phyloP scores from a whole-genome alignment of 2,329 filamentous ascomycete species.

The Colletotrichum sp. region DNA sequence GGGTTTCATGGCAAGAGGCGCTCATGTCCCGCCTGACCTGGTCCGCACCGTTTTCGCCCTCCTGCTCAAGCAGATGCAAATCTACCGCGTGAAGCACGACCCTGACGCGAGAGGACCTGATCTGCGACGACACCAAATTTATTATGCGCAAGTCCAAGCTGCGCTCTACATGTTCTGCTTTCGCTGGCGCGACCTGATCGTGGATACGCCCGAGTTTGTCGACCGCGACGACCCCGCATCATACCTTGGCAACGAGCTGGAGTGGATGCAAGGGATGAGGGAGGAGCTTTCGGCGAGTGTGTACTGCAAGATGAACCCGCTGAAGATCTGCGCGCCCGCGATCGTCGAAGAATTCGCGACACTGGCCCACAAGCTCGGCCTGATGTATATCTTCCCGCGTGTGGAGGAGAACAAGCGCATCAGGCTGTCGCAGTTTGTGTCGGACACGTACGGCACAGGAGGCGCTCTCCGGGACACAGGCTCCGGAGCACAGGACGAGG shows the following conservation, averaged over 20 bases:
- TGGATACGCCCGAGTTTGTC: conserved; percentile 62
- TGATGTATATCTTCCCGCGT: conserved; percentile 88
- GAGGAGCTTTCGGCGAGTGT: conserved; percentile 79
- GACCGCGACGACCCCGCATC: conserved; percentile 67
- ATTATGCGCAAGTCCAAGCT: conserved; percentile 89
- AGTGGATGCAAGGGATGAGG: conserved; percentile 78
- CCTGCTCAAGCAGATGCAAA: conserved; percentile 78
- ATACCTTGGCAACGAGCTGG: conserved; percentile 73
- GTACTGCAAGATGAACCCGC: conserved; percentile 87
- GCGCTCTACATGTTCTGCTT: conserved; percentile 97
- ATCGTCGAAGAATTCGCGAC: conserved; percentile 94
- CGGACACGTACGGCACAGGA: conserved; percentile 59
- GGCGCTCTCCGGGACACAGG: conserved; percentile 60
- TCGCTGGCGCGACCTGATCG: conserved; percentile 89
- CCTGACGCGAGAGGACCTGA: conserved; percentile 82
- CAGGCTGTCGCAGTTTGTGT: conserved; percentile 74
- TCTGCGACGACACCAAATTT: conserved; percentile 80
- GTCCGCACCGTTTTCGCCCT: conserved; percentile 85
- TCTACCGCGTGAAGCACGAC: conserved; percentile 76
- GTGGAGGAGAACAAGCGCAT: conserved; percentile 93
- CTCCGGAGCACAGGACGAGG: conserved; percentile 68
- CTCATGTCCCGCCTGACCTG: conserved; percentile 75
- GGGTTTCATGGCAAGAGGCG: conserved; percentile 91
- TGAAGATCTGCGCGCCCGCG: conserved; percentile 89
- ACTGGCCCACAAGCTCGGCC: conserved; percentile 82